These are phyloP conservation scores for Tothia fuscella DNA, from an alignment of 2,329 filamentous ascomycete species.

Conservation along the genomic window DNA sequence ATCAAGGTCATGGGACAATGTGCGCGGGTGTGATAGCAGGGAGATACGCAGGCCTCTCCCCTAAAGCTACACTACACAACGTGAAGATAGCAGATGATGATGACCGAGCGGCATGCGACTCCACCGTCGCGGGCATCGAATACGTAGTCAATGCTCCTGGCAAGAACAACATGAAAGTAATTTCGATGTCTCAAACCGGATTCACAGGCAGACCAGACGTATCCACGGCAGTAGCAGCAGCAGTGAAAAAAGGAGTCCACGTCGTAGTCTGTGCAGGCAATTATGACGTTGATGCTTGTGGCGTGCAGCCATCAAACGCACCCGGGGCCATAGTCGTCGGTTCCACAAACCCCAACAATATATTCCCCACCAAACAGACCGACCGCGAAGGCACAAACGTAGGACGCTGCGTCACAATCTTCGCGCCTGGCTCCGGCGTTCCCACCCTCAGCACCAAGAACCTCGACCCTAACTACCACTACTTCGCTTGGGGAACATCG, in stretches of 20 bases:
- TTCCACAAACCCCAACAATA: slow-evolving; percentile 4
- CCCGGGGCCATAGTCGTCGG: slow-evolving; percentile 7
- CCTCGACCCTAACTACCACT: slow-evolving; percentile 1
- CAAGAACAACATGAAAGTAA: slow-evolving; percentile 11
- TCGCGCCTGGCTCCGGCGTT: slow-evolving; percentile 7
- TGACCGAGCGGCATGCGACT: slow-evolving; percentile 7
- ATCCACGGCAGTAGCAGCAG: slow-evolving; percentile 5
- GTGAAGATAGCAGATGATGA: slow-evolving; percentile 10
- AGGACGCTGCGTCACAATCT: slow-evolving; percentile 9
- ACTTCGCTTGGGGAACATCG: slow-evolving; percentile 9
- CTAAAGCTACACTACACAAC: slow-evolving; percentile 1
- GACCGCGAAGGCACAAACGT: slow-evolving; percentile 8
- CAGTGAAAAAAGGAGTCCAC: slow-evolving; percentile 7
- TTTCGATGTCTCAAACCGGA: slow-evolving; percentile 8
- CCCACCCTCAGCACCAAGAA: slow-evolving; percentile 8
- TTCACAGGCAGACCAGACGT: slow-evolving; percentile 9
- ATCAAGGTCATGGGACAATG: slow-evolving; percentile 10
- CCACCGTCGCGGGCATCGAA: slow-evolving; percentile 10
- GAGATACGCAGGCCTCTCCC: slow-evolving; percentile 5
- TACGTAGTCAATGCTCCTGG: slow-evolving; percentile 8
- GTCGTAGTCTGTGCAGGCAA: slow-evolving; percentile 11
- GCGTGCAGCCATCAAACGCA: slow-evolving; percentile 7
- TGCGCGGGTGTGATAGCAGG: slow-evolving; percentile 10
- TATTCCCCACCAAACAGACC: slow-evolving; percentile 2
- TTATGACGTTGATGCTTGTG: slow-evolving; percentile 6